Evolutionary conservation across 345 rosid species (phyloP).

Genomic region (Syzygium oleosum): DNA sequence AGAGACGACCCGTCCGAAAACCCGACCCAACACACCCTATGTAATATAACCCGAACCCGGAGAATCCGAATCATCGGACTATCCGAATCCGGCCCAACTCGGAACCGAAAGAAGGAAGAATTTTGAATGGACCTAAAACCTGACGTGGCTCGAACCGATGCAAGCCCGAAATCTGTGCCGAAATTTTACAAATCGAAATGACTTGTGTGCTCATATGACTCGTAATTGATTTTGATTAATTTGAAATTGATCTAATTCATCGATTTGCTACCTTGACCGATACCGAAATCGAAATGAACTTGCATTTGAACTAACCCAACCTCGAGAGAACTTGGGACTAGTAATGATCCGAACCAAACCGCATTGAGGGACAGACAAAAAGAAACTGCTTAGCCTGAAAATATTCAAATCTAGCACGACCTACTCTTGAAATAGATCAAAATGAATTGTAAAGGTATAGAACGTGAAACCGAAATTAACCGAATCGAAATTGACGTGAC

Average conservation of each 20-base stretch:
- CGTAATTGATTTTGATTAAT: rapidly evolving
- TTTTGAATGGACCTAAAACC: not conserved
- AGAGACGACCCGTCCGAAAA: not conserved
- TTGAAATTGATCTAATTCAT: not conserved
- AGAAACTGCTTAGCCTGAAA: rapidly evolving
- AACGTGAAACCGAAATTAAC: rapidly evolving
- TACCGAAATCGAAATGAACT: not conserved
- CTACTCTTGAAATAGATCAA: rapidly evolving
- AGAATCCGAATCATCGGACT: not conserved
- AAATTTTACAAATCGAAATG: not conserved
- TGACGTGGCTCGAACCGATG: not conserved
- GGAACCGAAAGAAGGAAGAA: not conserved
- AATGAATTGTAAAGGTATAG: not conserved
- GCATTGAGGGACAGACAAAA: not conserved
- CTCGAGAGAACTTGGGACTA: not conserved
- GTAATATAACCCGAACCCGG: not conserved
- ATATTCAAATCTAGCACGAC: rapidly evolving
- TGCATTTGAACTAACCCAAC: rapidly evolving
- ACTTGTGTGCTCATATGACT: not conserved
- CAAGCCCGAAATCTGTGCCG: not conserved
- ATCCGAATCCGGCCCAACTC: not conserved
- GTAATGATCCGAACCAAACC: rapidly evolving
- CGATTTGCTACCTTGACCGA: rapidly evolving
- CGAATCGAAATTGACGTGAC: rapidly evolving
- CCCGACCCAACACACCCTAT: not conserved